These are phyloP conservation scores for Phialophora chinensis DNA, from an alignment of 2,329 filamentous ascomycete genomes.

Conservation along the genomic window DNA sequence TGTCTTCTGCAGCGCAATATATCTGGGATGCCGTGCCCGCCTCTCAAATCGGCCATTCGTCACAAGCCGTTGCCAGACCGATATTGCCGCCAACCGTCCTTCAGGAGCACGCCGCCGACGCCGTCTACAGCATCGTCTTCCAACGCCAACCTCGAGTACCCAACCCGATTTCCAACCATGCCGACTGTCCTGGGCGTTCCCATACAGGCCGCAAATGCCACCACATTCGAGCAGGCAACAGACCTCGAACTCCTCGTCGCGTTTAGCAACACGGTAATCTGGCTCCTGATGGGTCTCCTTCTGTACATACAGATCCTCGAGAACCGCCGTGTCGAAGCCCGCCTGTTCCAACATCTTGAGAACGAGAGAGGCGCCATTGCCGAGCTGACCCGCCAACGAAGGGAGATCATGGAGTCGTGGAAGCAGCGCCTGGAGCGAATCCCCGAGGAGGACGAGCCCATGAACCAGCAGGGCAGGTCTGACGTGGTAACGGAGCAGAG, in stretches of 20 bases:
- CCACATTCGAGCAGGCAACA: background rate
- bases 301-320: slow-evolving; percentile 21
- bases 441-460: background rate
- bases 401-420: background rate
- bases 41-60: background rate
- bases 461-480: slow-evolving; percentile 4
- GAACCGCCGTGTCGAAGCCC: slow-evolving; percentile 18
- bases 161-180: background rate
- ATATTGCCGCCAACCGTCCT: background rate
- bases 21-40: background rate
- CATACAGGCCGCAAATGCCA: background rate
- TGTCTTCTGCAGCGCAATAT: background rate
- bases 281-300: slow-evolving; percentile 21
- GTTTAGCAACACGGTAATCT: slow-evolving; percentile 23
- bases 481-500: slow-evolving; percentile 2
- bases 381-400: background rate
- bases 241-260: slow-evolving; percentile 23
- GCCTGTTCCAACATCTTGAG: background rate
- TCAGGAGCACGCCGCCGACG: background rate
- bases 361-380: background rate
- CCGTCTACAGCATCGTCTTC: background rate
- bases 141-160: background rate
- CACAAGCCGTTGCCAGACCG: background rate
- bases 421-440: slow-evolving; percentile 7
- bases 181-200: slow-evolving; percentile 5